Conservation (phyloP, 148 eudicot species). For the Suaeda aralocaspica region DNA sequence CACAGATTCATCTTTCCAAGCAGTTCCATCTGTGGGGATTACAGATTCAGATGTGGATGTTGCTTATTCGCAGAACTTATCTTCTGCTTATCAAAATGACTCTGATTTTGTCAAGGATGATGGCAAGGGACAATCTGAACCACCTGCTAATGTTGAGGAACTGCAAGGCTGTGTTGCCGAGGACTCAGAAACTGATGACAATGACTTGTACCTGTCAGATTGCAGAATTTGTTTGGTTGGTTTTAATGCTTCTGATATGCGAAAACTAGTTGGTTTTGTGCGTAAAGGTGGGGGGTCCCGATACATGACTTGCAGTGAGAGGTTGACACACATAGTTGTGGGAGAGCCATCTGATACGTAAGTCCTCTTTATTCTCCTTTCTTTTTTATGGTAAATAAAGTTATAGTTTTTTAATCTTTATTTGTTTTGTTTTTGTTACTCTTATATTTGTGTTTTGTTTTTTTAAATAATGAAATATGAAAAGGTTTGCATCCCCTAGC, state of each 20-base stretch:
- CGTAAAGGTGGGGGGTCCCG: conserved; percentile 98
- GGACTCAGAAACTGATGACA: conserved; percentile 77
- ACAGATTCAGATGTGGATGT: conserved; percentile 51
- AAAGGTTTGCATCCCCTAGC: not conserved
- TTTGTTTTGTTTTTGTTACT: not conserved
- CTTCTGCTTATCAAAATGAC: conserved; percentile 33
- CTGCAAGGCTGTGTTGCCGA: conserved; percentile 67
- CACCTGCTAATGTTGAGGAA: conserved; percentile 30
- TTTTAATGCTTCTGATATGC: conserved; percentile 65
- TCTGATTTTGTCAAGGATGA: conserved; percentile 36
- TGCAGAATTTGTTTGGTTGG: conserved; percentile 82
- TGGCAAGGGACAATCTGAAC: conserved; percentile 30
- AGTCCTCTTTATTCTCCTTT: conserved; percentile 20
- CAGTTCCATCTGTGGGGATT: conserved; percentile 37
- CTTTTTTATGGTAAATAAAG: conserved; percentile 4
- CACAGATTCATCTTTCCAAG: conserved; percentile 47
- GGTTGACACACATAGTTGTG: conserved; percentile 82
- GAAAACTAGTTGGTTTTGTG: conserved; percentile 72
- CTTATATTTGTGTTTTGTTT: not conserved
- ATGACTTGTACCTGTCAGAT: conserved; percentile 86
- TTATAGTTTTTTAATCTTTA: no score
- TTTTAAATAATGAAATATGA: not conserved
- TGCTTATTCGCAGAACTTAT: conserved; percentile 46
- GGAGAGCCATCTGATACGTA: conserved; percentile 90
- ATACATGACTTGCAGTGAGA: conserved; percentile 70